Evolutionary conservation across 1,284 basidiomycete genomes (phyloP).

Genomic region (Rhodotorula sp.): DNA sequence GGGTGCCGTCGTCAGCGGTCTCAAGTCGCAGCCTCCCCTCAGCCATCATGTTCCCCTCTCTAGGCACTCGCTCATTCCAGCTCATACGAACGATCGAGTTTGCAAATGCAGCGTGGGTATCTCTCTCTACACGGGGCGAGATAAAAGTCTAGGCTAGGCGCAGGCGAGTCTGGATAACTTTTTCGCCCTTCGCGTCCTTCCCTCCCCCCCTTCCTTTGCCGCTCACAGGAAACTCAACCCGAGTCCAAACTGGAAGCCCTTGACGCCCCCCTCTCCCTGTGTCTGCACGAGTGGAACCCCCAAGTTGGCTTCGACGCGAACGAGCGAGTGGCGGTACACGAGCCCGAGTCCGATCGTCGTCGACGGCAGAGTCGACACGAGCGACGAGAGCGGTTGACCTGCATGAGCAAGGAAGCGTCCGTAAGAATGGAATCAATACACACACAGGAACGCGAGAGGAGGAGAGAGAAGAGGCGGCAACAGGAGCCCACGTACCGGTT

Average conservation of each 20-base stretch:
- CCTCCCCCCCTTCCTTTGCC: too few relatives aligned
- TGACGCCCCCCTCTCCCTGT: constrained; percentile 69
- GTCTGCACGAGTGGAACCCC: constrained; percentile 80
- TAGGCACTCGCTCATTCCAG: too few relatives aligned
- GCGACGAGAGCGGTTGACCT: constrained; percentile 45
- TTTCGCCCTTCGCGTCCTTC: too few relatives aligned
- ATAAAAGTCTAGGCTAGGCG: too few relatives aligned
- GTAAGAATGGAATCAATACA: too few relatives aligned
- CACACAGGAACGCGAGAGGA: not conserved
- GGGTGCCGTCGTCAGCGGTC: not conserved
- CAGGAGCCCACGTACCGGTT: constrained; percentile 54
- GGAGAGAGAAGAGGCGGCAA: not conserved
- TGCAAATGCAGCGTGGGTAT: too few relatives aligned
- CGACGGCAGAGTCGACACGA: constrained; percentile 49
- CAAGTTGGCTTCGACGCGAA: constrained; percentile 86
- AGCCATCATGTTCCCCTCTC: not conserved
- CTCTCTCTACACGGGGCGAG: too few relatives aligned
- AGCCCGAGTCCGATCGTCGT: constrained; percentile 83
- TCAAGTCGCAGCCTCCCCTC: not conserved
- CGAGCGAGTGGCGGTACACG: constrained; percentile 81
- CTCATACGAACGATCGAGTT: too few relatives aligned
- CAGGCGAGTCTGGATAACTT: too few relatives aligned
- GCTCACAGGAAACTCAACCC: constrained; percentile 71
- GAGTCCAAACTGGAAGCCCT: constrained; percentile 87
- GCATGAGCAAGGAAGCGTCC: not conserved